Evolutionary conservation across 75 land plant species (phyloP), one percentile per base, ranked within the genome.

Genomic region (Adiantum capillusveneris): DNA sequence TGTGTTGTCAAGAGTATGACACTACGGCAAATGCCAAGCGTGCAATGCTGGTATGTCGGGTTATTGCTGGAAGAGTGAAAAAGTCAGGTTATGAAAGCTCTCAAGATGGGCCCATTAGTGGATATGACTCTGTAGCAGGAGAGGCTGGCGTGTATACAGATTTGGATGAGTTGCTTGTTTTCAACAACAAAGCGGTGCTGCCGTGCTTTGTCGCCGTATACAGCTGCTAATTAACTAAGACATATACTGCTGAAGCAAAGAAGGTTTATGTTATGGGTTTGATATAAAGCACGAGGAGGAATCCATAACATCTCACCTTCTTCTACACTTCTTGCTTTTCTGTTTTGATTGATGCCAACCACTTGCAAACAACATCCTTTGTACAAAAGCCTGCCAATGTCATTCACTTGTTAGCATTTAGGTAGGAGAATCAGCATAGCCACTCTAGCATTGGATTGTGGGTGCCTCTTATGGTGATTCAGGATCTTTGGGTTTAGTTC

Each of bases 11-110:
- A 13, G 54, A 18, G 67, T 57, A 65, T 65, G 82, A 24, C 9
- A n/a, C n/a, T n/a, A n/a, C n/a, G n/a, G 71, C 25, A 53, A 42
- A 28, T 16, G 60, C 49, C 26, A 69, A 72, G 29, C 68, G 81
- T 53, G 93, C 97, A 16, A 91, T 91, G 97, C 56, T 91, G 21
- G 88, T 91, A 6, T 91, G 97, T 61, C 74, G 97, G n/a, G 93
- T 91, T 25, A 88, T 91, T 12, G 97, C 97, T 12, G 97, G 97
- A 1, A 54, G 86, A 19, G 76, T 91, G 20, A 54, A 58, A 9
- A 77, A 72, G 20, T 56, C 16, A 51, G 67, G 44, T 9, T 69
- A 57, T 41, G 71, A 54, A 1, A 51, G 31, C 16, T 55, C 11
- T 25, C 64, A 46, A 1, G 65, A 25, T 6, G 64, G 16, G 13